These are phyloP conservation scores for Globisporangium acanthophoron DNA, from an alignment of 352 stramenopile species.

Conservation along the genomic window DNA sequence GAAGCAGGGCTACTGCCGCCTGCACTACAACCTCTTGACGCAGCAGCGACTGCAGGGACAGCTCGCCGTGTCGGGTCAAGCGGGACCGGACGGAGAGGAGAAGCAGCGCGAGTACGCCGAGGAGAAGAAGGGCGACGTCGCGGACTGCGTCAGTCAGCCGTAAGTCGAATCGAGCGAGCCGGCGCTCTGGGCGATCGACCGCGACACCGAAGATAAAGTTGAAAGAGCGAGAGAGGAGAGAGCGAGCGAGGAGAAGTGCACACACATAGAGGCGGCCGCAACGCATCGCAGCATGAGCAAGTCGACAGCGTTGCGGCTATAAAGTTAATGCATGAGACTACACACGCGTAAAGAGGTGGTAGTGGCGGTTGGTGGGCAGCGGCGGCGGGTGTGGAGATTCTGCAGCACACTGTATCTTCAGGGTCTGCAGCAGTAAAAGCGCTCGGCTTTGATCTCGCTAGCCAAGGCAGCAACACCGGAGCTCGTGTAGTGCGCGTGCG, in stretches of 20 bases:
- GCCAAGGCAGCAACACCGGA: background rate
- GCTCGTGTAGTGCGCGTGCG: background rate
- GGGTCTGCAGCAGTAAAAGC: background rate
- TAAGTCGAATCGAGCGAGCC: background rate
- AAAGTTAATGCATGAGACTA: slow-evolving; percentile 1
- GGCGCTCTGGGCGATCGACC: background rate
- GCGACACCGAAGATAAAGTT: background rate
- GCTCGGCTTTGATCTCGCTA: no score
- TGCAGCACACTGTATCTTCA: background rate
- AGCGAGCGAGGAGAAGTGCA: background rate
- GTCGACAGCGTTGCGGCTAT: background rate
- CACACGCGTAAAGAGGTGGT: background rate
- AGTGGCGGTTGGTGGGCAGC: no score
- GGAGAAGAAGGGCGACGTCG: background rate
- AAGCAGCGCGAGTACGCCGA: background rate
- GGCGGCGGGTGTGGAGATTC: no score
- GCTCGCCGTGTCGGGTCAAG: background rate
- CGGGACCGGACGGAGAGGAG: background rate
- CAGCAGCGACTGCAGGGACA: slow-evolving; percentile 25
- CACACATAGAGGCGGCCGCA: slow-evolving; percentile 1
- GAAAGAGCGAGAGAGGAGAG: background rate
- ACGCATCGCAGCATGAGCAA: background rate
- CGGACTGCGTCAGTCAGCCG: background rate
- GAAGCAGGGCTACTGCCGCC: slow-evolving; percentile 74
- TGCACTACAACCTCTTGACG: slow-evolving; percentile 60